Evolutionary conservation across 1,284 basidiomycete species (phyloP).

Genomic region (Paramarasmius palmivorus): DNA sequence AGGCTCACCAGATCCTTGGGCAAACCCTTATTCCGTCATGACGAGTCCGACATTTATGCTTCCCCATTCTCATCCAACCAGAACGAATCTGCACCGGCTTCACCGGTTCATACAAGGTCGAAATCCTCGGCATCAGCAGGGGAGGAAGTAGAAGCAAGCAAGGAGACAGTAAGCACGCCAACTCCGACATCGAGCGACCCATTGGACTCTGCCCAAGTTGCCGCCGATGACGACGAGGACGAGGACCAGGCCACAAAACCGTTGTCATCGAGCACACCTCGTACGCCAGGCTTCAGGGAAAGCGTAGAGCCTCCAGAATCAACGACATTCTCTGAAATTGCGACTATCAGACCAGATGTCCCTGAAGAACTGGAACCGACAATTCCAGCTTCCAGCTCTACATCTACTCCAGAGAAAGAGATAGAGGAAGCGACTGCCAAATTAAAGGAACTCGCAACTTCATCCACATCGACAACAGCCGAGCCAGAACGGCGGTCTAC

Average conservation of each 20-base stretch:
- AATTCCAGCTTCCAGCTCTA: slow-evolving; percentile 6
- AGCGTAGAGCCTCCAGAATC: slow-evolving; percentile 27
- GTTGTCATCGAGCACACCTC: slow-evolving; percentile 19
- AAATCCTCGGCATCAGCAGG: background rate
- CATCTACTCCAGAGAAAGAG: slow-evolving; percentile 1
- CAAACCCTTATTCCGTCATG: slow-evolving; percentile 41
- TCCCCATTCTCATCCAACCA: slow-evolving; percentile 6
- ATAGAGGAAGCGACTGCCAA: background rate
- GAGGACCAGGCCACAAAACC: slow-evolving; percentile 24
- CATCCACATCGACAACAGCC: too few relatives aligned
- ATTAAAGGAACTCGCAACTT: background rate
- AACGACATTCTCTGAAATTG: slow-evolving; percentile 36
- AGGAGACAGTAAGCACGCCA: background rate
- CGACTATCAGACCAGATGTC: slow-evolving; percentile 39
- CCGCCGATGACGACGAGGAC: slow-evolving; percentile 42
- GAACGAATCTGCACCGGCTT: slow-evolving; percentile 4
- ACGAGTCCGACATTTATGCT: slow-evolving; percentile 5
- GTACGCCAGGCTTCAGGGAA: slow-evolving; percentile 46
- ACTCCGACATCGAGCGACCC: slow-evolving; percentile 33
- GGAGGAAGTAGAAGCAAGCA: background rate
- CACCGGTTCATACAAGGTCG: background rate
- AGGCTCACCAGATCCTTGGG: slow-evolving; percentile 77
- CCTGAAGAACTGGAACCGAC: slow-evolving; percentile 32
- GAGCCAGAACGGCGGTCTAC: too few relatives aligned
- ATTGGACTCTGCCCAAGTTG: slow-evolving; percentile 40